Evolutionary conservation across 2,329 filamentous ascomycete species (phyloP), one percentile per base, ranked within the genome.

Genomic region (Botrytis sinoallii): DNA sequence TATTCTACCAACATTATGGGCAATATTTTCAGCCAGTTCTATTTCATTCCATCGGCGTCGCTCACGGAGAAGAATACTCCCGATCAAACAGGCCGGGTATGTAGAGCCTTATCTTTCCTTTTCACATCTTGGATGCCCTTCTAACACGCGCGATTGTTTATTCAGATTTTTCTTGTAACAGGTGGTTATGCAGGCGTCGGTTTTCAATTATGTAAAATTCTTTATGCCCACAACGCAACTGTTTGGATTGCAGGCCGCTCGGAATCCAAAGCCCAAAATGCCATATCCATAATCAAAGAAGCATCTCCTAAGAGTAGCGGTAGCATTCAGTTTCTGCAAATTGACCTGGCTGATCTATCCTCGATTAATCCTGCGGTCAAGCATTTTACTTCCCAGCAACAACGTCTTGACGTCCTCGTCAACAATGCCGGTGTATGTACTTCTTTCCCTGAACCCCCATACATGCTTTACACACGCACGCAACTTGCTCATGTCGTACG

Each of bases 371-470:
- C 48, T 10, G 67, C 67, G 14, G 66, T 69, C 29, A 25, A 59
- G 16, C 8, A 29, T 25, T 61, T 70, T 29, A 70, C 68, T 46
- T 20, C 57, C 42, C 16, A 52, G 55, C 70, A 72, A 42, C 42
- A 65, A 32, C 70, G 60, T 18, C 68, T 70, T 35, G 52, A 59
- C 14, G 68, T 70, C 18, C 57, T 63, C 29, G 35, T 69, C 16
- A 69, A 69, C 22, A 69, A 69, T 69, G 66, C 66, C 22, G 66
- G 66, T 9, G 52, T 59, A 55, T 59, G 66, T 46, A 29, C 8
- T 29, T 25, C 57, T 20, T 66, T 48, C 32, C 9, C 44, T 35
- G 14, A 8, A 25, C n/a, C 22, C 20, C 16, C 10, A 57, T 57
- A 32, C 29, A 35, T 52, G 14, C 29, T 40, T 25, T 14, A 16